These are phyloP conservation scores for Lepidium campestre DNA, from an alignment of 441 rosid genomes.

Conservation along the genomic window DNA sequence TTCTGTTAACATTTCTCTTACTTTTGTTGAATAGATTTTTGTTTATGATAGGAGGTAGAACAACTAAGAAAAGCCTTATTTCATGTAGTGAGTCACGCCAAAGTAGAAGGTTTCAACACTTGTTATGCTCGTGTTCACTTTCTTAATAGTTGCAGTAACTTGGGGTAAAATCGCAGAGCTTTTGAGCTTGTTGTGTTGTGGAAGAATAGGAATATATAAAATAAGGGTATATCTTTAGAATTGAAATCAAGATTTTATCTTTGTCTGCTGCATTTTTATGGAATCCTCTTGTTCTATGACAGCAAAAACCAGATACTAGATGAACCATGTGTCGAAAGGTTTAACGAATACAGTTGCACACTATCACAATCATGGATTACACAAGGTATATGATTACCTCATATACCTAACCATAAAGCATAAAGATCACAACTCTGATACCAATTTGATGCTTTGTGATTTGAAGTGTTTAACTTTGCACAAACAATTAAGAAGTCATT, in stretches of 20 bases:
- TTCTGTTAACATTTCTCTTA: too few species aligned
- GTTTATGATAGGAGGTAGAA: too few species aligned
- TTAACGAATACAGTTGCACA: constrained; percentile 73
- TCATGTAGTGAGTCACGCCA: constrained; percentile 18
- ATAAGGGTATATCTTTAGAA: constrained; percentile 2
- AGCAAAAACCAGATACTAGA: constrained; percentile 80
- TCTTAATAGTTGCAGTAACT: constrained; percentile 8
- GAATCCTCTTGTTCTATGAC: neutral
- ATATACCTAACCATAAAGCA: neutral
- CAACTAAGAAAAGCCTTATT: too few species aligned
- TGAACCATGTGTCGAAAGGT: constrained; percentile 87
- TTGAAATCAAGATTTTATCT: neutral
- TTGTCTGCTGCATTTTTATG: neutral
- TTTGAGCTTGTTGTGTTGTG: neutral
- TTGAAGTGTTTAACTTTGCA: too few species aligned
- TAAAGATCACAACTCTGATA: too few species aligned
- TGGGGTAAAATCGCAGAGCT: constrained; percentile 6
- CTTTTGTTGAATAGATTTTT: too few species aligned
- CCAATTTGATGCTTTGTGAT: too few species aligned
- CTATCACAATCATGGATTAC: constrained; percentile 83
- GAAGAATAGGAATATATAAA: neutral
- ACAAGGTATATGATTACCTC: constrained; percentile 43
- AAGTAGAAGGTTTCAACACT: neutral
- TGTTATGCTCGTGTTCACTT: constrained; percentile 18
- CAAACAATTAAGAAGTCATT: too few species aligned